Base-by-base conservation (phyloP, 2,329 filamentous ascomycete genomes). In the Ophiosphaerella herpotricha region DNA sequence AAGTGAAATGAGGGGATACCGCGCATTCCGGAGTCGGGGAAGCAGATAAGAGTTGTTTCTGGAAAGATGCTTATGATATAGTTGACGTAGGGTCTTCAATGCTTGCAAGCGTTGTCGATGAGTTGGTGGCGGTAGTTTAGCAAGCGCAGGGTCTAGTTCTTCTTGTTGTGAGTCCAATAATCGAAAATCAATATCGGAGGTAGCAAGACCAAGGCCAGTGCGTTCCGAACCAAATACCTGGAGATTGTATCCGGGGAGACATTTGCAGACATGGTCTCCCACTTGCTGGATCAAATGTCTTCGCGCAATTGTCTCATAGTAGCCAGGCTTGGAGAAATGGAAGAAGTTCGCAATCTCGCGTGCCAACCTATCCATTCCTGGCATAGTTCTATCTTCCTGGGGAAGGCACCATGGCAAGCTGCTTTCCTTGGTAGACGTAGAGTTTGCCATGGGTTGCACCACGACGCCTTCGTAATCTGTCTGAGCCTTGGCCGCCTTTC, bases 111-210 rank as follows among this genome's bases (percentile, higher is more conserved):
- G 55, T 39, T 61, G 46, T 7, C 40, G 4, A 0, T n/a, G 36
- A 8, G 45, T 44, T 21, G 65, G 67, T 16, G 65, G 67, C 16
- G 60, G 61, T 8, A 58, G 18, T n/a, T 52, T 56, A 4, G 48
- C 39, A 13, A 18, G 26, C 24, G 34, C 36, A n/a, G 50, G 39
- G 23, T 55, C 48, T 29, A 29, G 26, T 18, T 35, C 36, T 33
- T 43, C 3, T 23, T 48, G 43, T 23, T 54, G 36, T 13, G 39
- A 34, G 5, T 32, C 40, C 54, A 55, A 72, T 16, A 74, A 43
- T 68, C 76, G 67, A 74, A 80, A 52, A 60, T 86, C 80, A 11
- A 86, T 72, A 63, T 82, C 80, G 6, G 84, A 86, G 35, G 75
- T 73, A 24, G 79, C 75, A 45, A 79, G 62, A 0, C 79, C 77